These are phyloP conservation scores for Phytophthora citricola DNA, from an alignment of 352 stramenopile genomes.

Conservation along the genomic window DNA sequence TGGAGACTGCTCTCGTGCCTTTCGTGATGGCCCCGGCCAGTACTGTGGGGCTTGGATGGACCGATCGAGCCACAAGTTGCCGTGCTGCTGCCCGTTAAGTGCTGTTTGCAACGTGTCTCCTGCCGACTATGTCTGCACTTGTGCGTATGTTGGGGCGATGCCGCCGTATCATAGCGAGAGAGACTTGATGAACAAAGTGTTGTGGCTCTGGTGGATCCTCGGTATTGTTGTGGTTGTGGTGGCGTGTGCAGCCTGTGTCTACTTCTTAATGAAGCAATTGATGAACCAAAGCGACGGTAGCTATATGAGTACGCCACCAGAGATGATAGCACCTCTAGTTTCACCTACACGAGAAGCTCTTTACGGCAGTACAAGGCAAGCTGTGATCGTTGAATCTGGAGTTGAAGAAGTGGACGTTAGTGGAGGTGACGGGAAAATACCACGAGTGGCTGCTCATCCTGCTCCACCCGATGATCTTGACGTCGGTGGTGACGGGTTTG, in stretches of 20 bases:
- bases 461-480: constrained; percentile 5
- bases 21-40: constrained; percentile 26
- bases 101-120: constrained; percentile 32
- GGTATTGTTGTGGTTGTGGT: constrained; percentile 4
- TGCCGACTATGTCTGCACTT: constrained; percentile 30
- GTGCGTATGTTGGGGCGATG: constrained; percentile 24
- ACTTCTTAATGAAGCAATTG: constrained; percentile 14
- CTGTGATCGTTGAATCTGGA: neutral
- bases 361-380: constrained; percentile 10
- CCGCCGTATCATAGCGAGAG: constrained; percentile 20
- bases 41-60: constrained; percentile 33
- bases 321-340: constrained; percentile 12
- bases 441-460: neutral
- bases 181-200: constrained; percentile 24
- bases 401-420: neutral
- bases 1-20: constrained; percentile 32
- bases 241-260: constrained; percentile 7
- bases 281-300: neutral
- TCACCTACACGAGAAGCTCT: constrained; percentile 18
- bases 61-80: constrained; percentile 17
- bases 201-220: constrained; percentile 27
- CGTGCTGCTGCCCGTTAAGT: constrained; percentile 33
- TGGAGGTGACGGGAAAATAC: neutral
- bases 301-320: neutral
- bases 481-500: neutral